Evolutionary conservation across 768 basidiomycete genomes (phyloP).

Genomic region (Trametes coccinea): DNA sequence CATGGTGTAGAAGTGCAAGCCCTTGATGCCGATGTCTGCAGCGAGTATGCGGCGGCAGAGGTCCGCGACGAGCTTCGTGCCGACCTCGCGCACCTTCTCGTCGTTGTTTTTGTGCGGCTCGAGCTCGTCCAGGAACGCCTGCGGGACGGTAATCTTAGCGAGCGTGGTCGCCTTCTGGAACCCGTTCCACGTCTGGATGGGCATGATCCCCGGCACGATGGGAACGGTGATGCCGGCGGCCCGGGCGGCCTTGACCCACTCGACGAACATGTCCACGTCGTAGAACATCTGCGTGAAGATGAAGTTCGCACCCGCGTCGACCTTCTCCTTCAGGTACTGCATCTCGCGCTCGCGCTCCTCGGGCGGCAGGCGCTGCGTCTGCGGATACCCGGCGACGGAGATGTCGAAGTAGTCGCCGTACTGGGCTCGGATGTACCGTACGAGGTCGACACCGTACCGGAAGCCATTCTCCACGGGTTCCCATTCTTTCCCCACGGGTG

Average conservation of each 20-base stretch:
- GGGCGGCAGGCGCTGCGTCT: slow-evolving; percentile 69
- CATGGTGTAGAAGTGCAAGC: slow-evolving; percentile 97
- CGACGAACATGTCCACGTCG: slow-evolving; percentile 87
- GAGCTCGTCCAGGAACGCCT: slow-evolving; percentile 69
- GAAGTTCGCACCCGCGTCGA: slow-evolving; percentile 87
- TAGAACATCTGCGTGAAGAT: slow-evolving; percentile 99
- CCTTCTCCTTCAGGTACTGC: slow-evolving; percentile 83
- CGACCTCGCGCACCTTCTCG: slow-evolving; percentile 88
- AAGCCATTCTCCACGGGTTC: slow-evolving; percentile 91
- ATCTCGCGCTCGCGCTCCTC: slow-evolving; percentile 80
- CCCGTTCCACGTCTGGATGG: slow-evolving; percentile 96
- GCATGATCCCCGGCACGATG: slow-evolving; percentile 91
- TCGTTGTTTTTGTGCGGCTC: slow-evolving; percentile 91
- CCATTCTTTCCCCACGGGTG: slow-evolving; percentile 89
- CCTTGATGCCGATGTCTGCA: slow-evolving; percentile 79
- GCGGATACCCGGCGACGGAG: slow-evolving; percentile 91
- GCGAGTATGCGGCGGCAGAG: slow-evolving; percentile 88
- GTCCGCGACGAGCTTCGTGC: slow-evolving; percentile 91
- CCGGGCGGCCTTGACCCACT: slow-evolving; percentile 84
- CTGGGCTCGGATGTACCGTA: slow-evolving; percentile 77
- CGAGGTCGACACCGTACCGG: slow-evolving; percentile 87
- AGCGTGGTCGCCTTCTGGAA: slow-evolving; percentile 82
- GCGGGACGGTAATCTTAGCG: slow-evolving; percentile 78
- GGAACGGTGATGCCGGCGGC: slow-evolving; percentile 86
- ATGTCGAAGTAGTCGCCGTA: slow-evolving; percentile 96